Base-by-base conservation (phyloP, 106 monocot genomes). In the Amphibolis antarctica region DNA sequence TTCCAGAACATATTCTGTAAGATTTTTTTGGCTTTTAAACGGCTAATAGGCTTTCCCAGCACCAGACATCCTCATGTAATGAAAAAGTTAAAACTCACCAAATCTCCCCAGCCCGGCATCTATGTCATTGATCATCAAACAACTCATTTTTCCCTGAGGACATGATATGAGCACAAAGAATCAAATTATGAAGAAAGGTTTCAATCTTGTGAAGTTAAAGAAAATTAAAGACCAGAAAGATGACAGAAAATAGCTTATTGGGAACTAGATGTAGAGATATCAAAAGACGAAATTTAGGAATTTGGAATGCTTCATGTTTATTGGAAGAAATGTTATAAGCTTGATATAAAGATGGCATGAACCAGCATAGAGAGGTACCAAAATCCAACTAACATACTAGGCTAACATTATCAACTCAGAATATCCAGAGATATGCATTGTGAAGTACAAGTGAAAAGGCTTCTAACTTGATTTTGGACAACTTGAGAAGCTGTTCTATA, bases 401-500 rank as follows among this genome's bases (percentile, higher is more conserved):
- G 48, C 36, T 36, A 36, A 36, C 36, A 36, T 36, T 36, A 36
- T 36, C 36, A 36, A 36, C 36, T 36, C 2, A 36, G 7, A 36
- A 36, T 36, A 4, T 36, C 7, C 36, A 36, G 36, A 36, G 7
- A 36, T 36, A 36, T 36, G 36, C 36, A 25, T 9, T 23, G 54
- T 23, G 0, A 55, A 25, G 24, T 36, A 17, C 25, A 59, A 12
- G 9, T 19, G 17, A 46, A 68, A 79, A 72, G 36, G 65, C 46
- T 63, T 74, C 78, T 92, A 63, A 92, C 91, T 74, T 88, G 82
- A 76, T 88, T 93, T 76, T 88, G 92, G 53, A 93, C 77, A 55
- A 93, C 92, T 88, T 88, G 92, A 31, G 92, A 93, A 59, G 92
- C 82, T 69, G 92, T 88, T 82, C 88, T 85, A 75, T 93, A 93